phyloP scores from a whole-genome alignment of 2,329 filamentous ascomycete genomes.

The Podosphaera leucotricha region DNA sequence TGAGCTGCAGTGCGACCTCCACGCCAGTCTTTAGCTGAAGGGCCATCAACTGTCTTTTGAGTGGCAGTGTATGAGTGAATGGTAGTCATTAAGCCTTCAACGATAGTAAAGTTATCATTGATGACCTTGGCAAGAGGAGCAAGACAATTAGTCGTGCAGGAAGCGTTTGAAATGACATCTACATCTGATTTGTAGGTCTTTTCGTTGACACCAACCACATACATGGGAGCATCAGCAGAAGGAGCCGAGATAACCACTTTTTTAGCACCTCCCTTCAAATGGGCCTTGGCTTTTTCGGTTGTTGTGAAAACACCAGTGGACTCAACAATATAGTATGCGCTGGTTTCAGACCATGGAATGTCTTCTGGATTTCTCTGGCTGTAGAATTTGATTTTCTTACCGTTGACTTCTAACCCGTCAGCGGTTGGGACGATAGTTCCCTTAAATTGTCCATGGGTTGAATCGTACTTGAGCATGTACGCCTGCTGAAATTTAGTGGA shows the following conservation, averaged over 20 bases:
- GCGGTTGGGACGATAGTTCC: slow-evolving; percentile 52
- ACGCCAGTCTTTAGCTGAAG: slow-evolving; percentile 97
- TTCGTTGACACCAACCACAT: slow-evolving; percentile 99
- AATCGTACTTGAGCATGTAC: slow-evolving; percentile 99
- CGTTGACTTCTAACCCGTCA: slow-evolving; percentile 62
- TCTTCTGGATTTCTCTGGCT: slow-evolving; percentile 65
- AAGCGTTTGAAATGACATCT: slow-evolving; percentile 94
- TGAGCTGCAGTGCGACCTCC: slow-evolving; percentile 95
- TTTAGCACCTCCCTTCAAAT: slow-evolving; percentile 94
- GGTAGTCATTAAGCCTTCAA: slow-evolving; percentile 99
- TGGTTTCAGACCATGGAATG: slow-evolving; percentile 78
- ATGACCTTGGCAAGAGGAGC: slow-evolving; percentile 98
- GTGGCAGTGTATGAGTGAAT: slow-evolving; percentile 99
- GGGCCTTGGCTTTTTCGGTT: slow-evolving; percentile 79
- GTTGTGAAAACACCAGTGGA: slow-evolving; percentile 99
- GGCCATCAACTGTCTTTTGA: slow-evolving; percentile 98
- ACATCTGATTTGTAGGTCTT: slow-evolving; percentile 75
- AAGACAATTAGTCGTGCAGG: slow-evolving; percentile 99
- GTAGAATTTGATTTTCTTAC: slow-evolving; percentile 92
- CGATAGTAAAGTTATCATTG: slow-evolving; percentile 91
- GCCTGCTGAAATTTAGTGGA: slow-evolving; percentile 29
- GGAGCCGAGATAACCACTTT: slow-evolving; percentile 88
- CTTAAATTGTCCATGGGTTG: slow-evolving; percentile 91
- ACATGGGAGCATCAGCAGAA: slow-evolving; percentile 95
- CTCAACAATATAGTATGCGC: slow-evolving; percentile 87